Conservation (phyloP, 129 eudicot genomes). For the Flaveria trinervia region DNA sequence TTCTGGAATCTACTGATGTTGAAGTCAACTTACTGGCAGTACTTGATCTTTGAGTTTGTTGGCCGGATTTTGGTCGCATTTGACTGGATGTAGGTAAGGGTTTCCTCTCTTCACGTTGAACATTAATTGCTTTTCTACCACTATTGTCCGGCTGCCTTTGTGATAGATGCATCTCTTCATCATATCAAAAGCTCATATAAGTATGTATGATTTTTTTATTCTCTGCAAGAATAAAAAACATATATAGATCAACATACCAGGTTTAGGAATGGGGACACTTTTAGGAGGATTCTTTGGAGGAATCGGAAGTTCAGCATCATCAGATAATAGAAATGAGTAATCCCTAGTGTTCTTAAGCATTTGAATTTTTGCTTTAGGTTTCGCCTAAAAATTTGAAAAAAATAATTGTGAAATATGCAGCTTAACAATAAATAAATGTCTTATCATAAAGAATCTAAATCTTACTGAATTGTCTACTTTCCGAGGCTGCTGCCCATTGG, state of each 20-base stretch:
- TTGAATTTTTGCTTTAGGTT: slow-evolving; percentile 59
- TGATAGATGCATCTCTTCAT: slow-evolving; percentile 63
- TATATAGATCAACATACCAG: slow-evolving; percentile 54
- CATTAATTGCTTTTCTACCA: slow-evolving; percentile 44
- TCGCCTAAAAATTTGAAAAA: slow-evolving; percentile 40
- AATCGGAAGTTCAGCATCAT: slow-evolving; percentile 84
- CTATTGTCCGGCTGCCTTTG: slow-evolving; percentile 49
- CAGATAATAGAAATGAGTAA: slow-evolving; percentile 82
- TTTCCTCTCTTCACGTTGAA: slow-evolving; percentile 50
- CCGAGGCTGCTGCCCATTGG: slow-evolving; percentile 34
- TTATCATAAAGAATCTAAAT: slow-evolving; percentile 4
- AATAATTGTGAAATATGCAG: slow-evolving; percentile 10
- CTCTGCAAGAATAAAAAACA: background rate
- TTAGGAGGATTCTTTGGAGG: slow-evolving; percentile 53
- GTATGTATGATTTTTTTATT: slow-evolving; percentile 22
- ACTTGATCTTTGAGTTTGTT: slow-evolving; percentile 40
- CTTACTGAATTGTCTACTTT: slow-evolving; percentile 51
- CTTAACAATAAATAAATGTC: background rate
- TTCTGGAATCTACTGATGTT: slow-evolving; percentile 48
- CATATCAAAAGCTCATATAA: slow-evolving; percentile 53
- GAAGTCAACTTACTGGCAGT: slow-evolving; percentile 36
- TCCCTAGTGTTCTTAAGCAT: slow-evolving; percentile 80
- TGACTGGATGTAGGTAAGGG: slow-evolving; percentile 37
- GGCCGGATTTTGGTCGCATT: slow-evolving; percentile 41
- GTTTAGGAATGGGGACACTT: slow-evolving; percentile 39